Percentiles rank a stretch among this genome's conserved stretches.
phyloP scores from a whole-genome alignment of 2,329 filamentous ascomycete genomes.

The Xylariaceae sp. region DNA sequence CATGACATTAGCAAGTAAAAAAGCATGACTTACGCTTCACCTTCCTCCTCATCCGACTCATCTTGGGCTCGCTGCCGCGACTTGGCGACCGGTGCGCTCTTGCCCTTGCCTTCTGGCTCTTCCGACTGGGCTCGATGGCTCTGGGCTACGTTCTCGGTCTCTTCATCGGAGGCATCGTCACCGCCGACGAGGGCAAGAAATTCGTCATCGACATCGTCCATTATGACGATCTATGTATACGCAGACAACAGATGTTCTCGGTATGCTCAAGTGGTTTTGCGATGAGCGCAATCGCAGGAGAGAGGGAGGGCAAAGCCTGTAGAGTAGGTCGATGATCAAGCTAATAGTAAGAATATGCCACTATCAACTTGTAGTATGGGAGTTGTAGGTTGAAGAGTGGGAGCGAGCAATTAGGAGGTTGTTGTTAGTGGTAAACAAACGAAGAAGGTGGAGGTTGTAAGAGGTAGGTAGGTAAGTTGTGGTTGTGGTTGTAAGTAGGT shows the following conservation, averaged over 20 bases:
- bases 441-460: too few relatives aligned
- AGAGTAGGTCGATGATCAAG: background rate
- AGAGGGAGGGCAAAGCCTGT: background rate
- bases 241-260: background rate
- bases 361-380: background rate
- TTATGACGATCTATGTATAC: conserved; percentile 38
- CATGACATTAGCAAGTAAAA: conserved; percentile 23
- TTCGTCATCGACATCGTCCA: conserved; percentile 91
- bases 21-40: conserved; percentile 64
- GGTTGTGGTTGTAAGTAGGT: too few relatives aligned
- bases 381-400: too few relatives aligned
- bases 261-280: conserved; percentile 4
- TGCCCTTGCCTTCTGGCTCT: conserved; percentile 34
- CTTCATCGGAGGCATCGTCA: conserved; percentile 57
- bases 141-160: conserved; percentile 44
- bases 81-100: conserved; percentile 41
- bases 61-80: conserved; percentile 48
- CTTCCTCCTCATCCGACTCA: conserved; percentile 71
- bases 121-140: conserved; percentile 52
- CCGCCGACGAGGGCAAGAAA: conserved; percentile 88
- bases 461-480: too few relatives aligned
- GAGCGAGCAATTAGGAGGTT: too few relatives aligned
- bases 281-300: conserved; percentile 1
- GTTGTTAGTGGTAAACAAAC: too few relatives aligned
- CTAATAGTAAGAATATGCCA: background rate